These are phyloP conservation scores for Passalora sequoiae DNA, from an alignment of 2,329 filamentous ascomycete species.

Conservation along the genomic window DNA sequence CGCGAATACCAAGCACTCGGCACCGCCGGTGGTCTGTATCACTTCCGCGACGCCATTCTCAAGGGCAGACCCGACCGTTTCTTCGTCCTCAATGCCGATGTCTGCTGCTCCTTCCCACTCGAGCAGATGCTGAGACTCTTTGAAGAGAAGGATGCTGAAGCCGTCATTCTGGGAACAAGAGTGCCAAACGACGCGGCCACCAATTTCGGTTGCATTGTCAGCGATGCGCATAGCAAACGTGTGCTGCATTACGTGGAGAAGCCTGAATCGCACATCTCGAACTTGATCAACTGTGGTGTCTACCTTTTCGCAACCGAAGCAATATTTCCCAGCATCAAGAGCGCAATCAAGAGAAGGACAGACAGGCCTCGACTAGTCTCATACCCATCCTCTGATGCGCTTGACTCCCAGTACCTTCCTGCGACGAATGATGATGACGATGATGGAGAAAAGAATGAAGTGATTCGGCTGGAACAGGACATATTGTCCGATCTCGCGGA, in stretches of 20 bases:
- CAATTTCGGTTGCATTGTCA: slow-evolving; percentile 98
- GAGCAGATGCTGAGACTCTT: slow-evolving; percentile 93
- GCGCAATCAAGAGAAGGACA: slow-evolving; percentile 89
- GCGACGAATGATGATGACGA: slow-evolving; percentile 68
- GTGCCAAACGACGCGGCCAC: slow-evolving; percentile 85
- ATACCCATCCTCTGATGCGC: slow-evolving; percentile 94
- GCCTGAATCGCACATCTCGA: slow-evolving; percentile 94
- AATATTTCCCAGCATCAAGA: slow-evolving; percentile 93
- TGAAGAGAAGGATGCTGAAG: slow-evolving; percentile 91
- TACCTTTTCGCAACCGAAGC: slow-evolving; percentile 94
- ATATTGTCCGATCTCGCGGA: slow-evolving; percentile 93
- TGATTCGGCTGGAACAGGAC: slow-evolving; percentile 93
- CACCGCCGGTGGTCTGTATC: slow-evolving; percentile 93
- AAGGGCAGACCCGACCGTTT: slow-evolving; percentile 92
- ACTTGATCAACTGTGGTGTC: slow-evolving; percentile 98
- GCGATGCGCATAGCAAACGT: slow-evolving; percentile 85
- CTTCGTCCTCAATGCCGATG: slow-evolving; percentile 95
- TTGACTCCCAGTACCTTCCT: slow-evolving; percentile 61
- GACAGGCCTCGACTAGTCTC: slow-evolving; percentile 85
- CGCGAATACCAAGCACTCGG: slow-evolving; percentile 95
- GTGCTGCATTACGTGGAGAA: slow-evolving; percentile 99
- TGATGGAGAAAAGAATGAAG: slow-evolving; percentile 70
- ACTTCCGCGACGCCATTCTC: slow-evolving; percentile 97
- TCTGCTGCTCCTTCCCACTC: slow-evolving; percentile 97
- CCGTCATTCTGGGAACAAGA: slow-evolving; percentile 88